Evolutionary conservation across 2,329 filamentous ascomycete species (phyloP).

Genomic region (Nemania sp.): DNA sequence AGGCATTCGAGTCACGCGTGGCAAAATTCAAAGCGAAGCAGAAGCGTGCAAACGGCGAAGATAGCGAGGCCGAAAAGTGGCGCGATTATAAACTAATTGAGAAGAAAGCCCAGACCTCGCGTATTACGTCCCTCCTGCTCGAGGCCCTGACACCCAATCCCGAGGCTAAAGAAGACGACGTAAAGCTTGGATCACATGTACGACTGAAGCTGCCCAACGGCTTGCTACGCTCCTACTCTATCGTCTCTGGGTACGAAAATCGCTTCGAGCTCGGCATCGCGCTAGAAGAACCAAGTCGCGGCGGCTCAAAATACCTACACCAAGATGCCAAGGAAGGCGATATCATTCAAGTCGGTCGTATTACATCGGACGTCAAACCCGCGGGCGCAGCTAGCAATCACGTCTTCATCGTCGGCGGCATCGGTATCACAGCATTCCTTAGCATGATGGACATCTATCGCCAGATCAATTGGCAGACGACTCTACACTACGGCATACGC

Average conservation of each 20-base stretch:
- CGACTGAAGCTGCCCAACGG: constrained; percentile 68
- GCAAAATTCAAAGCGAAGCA: constrained; percentile 57
- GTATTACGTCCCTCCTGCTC: constrained; percentile 65
- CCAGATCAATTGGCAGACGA: constrained; percentile 61
- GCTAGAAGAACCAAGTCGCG: constrained; percentile 65
- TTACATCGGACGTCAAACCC: constrained; percentile 63
- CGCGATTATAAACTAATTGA: constrained; percentile 61
- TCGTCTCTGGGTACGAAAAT: constrained; percentile 63
- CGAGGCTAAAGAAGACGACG: constrained; percentile 52
- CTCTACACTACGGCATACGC: constrained; percentile 70
- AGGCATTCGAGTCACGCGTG: constrained; percentile 64
- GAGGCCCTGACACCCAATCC: constrained; percentile 56
- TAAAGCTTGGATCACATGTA: constrained; percentile 63
- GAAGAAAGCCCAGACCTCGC: constrained; percentile 63
- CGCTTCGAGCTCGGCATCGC: constrained; percentile 70
- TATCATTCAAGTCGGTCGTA: constrained; percentile 62
- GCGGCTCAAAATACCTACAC: constrained; percentile 72
- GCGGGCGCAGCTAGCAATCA: constrained; percentile 65
- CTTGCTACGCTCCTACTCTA: constrained; percentile 69
- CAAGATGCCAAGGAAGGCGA: constrained; percentile 60
- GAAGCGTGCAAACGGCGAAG: constrained; percentile 41
- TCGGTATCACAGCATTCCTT: constrained; percentile 75
- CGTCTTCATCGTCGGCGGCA: constrained; percentile 72
- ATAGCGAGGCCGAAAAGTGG: constrained; percentile 53
- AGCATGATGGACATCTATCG: constrained; percentile 58